These are phyloP conservation scores for Hypoxylon sp. DNA, from an alignment of 2,329 filamentous ascomycete species.

Conservation along the genomic window DNA sequence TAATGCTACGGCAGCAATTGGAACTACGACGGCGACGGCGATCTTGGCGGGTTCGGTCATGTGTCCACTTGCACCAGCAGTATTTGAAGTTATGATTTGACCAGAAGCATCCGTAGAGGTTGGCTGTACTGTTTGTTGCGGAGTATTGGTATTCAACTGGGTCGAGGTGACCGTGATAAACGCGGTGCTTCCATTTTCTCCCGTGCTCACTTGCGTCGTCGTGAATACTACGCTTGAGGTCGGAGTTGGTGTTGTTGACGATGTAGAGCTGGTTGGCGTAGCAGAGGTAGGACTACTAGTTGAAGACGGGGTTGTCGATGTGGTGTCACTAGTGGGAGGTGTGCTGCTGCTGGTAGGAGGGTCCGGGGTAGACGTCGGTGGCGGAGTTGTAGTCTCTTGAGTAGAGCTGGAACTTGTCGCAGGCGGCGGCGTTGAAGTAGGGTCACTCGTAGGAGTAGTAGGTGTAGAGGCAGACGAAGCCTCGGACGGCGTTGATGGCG, in stretches of 20 bases:
- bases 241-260: constrained; percentile 21
- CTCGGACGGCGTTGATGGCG: constrained; percentile 33
- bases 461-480: constrained; percentile 31
- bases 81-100: constrained; percentile 39
- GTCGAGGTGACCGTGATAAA: constrained; percentile 50
- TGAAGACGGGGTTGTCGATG: constrained; percentile 33
- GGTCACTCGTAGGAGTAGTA: constrained; percentile 30
- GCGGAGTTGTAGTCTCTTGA: constrained; percentile 26
- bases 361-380: constrained; percentile 33
- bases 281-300: constrained; percentile 31
- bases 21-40: constrained; percentile 93
- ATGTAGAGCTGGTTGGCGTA: constrained; percentile 32
- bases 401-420: constrained; percentile 37
- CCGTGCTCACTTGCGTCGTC: constrained; percentile 43
- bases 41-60: constrained; percentile 79
- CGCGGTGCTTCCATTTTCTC: constrained; percentile 42
- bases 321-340: constrained; percentile 31
- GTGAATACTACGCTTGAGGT: constrained; percentile 34
- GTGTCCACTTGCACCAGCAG: constrained; percentile 42
- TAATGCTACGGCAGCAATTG: constrained; percentile 88
- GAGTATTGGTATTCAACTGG: constrained; percentile 39
- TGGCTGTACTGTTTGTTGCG: constrained; percentile 23
- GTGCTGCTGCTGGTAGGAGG: constrained; percentile 30
- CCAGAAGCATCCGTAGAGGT: constrained; percentile 43
- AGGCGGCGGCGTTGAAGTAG: constrained; percentile 31